These are phyloP conservation scores for Fusarium tuaranense DNA, from an alignment of 2,329 filamentous ascomycete genomes.

Conservation along the genomic window DNA sequence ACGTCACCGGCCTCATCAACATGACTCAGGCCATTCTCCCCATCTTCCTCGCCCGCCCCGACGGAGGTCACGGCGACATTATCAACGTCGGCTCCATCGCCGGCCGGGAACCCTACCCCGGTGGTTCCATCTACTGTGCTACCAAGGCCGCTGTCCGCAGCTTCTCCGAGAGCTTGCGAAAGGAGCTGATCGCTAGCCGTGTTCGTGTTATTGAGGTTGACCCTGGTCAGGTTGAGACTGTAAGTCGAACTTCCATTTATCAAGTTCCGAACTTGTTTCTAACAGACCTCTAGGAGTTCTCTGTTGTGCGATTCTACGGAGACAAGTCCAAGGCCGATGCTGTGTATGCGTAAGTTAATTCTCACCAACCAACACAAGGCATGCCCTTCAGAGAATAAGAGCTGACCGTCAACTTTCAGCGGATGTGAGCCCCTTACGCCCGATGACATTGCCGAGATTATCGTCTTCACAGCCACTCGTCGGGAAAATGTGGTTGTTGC, in stretches of 20 bases:
- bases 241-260: slow-evolving; percentile 49
- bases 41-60: slow-evolving; percentile 80
- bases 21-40: slow-evolving; percentile 93
- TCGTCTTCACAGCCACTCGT: slow-evolving; percentile 86
- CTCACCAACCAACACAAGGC: slow-evolving; percentile 71
- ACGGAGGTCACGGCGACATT: slow-evolving; percentile 88
- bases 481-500: slow-evolving; percentile 92
- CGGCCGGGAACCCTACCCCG: slow-evolving; percentile 84
- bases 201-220: slow-evolving; percentile 91
- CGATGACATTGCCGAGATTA: slow-evolving; percentile 90
- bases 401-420: slow-evolving; percentile 53
- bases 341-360: slow-evolving; percentile 90
- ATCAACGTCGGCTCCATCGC: slow-evolving; percentile 95
- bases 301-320: slow-evolving; percentile 85
- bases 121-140: slow-evolving; percentile 92
- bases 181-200: slow-evolving; percentile 83
- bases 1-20: slow-evolving; percentile 94
- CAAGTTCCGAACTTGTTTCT: background rate
- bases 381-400: background rate
- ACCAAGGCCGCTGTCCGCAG: slow-evolving; percentile 89
- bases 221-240: slow-evolving; percentile 92
- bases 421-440: slow-evolving; percentile 86
- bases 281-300: slow-evolving; percentile 74
- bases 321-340: slow-evolving; percentile 90
- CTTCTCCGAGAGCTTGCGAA: slow-evolving; percentile 86